Percentiles rank a stretch among this genome's conserved stretches.
Evolutionary conservation across 495 filamentous ascomycete species (phyloP).

Genomic region (Niebla homalea): DNA sequence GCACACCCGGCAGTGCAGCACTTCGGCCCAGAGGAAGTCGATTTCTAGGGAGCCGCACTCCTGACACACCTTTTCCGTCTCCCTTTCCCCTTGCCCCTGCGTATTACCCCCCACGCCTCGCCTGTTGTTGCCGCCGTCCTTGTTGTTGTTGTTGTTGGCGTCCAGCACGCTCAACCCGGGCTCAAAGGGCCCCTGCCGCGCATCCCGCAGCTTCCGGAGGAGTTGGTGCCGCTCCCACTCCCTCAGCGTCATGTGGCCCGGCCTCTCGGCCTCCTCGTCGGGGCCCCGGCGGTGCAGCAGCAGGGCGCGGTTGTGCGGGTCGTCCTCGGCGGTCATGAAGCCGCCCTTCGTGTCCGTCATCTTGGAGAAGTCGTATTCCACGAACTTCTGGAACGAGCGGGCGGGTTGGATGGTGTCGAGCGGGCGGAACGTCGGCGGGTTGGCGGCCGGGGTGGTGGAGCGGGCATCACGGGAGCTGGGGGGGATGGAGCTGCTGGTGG

Average conservation of each 20-base stretch:
- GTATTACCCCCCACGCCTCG: no score
- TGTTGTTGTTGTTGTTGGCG: no score
- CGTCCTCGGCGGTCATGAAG: constrained; percentile 75
- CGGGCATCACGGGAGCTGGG: constrained; percentile 56
- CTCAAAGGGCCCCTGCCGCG: constrained; percentile 73
- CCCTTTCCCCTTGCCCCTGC: constrained; percentile 23
- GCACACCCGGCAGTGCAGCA: constrained; percentile 60
- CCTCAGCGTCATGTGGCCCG: constrained; percentile 74
- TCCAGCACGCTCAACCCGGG: constrained; percentile 61
- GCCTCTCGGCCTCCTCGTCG: constrained; percentile 48
- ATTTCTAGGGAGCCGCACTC: constrained; percentile 80
- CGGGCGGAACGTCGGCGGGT: constrained; percentile 22
- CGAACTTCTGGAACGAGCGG: constrained; percentile 76
- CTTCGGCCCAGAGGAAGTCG: constrained; percentile 86
- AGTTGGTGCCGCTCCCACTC: constrained; percentile 85
- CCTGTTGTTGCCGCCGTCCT: no score
- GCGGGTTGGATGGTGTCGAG: constrained; percentile 53
- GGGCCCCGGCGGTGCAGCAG: constrained; percentile 40
- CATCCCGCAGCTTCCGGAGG: constrained; percentile 49
- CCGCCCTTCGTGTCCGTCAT: constrained; percentile 98
- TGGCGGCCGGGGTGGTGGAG: constrained; percentile 12
- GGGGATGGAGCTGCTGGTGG: constrained; percentile 37
- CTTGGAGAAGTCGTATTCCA: constrained; percentile 93
- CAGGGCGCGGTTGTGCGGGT: constrained; percentile 65
- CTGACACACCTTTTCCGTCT: constrained; percentile 52